Percentiles rank a stretch among this genome's conserved stretches.
Conservation (phyloP, 176 grass and related monocot genomes). For the Oryza glaberrima region DNA sequence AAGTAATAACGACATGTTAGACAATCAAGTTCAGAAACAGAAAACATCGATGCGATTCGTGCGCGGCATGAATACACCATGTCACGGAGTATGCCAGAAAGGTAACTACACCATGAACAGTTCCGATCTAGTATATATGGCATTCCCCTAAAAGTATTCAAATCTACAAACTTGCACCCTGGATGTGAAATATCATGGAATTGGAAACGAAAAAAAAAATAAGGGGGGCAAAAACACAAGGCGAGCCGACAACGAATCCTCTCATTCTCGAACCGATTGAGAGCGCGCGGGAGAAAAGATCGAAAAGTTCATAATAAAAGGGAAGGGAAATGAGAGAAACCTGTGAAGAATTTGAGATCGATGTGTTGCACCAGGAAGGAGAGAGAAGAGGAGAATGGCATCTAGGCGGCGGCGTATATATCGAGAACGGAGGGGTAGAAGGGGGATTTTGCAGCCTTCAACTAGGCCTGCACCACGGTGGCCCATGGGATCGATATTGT, state of each 20-base stretch:
- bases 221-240: not conserved
- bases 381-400: not conserved
- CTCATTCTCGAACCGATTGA: not conserved
- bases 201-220: not conserved
- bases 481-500: not conserved
- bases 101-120: not conserved
- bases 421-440: not conserved
- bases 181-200: not conserved
- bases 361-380: conserved; percentile 4
- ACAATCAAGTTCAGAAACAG: not conserved
- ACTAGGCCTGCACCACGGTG: not conserved
- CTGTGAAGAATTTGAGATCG: not conserved
- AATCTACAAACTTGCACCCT: not conserved
- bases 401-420: not conserved
- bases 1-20: not conserved
- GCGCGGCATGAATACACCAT: not conserved
- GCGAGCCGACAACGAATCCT: not conserved
- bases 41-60: not conserved
- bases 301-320: not conserved
- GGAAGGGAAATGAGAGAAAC: not conserved
- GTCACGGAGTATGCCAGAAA: not conserved
- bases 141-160: not conserved
- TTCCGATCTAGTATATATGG: not conserved
- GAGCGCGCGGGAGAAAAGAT: not conserved
- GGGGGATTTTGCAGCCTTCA: not conserved